These are phyloP conservation scores for Phytophthora rubi DNA, from an alignment of 352 stramenopile genomes.

Conservation along the genomic window DNA sequence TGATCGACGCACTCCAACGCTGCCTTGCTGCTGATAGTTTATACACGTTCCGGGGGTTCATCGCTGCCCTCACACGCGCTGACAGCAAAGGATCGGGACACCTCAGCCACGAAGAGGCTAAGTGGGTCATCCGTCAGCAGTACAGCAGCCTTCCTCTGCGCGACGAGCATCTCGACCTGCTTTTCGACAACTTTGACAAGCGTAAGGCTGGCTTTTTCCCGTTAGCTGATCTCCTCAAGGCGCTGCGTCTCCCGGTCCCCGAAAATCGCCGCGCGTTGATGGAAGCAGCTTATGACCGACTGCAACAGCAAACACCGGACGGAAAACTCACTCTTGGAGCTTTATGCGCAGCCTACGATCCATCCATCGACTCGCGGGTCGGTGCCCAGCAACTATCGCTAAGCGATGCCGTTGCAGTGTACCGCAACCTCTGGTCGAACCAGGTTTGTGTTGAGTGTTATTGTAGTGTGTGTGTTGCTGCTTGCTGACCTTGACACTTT, in stretches of 20 bases:
- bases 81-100: conserved; percentile 60
- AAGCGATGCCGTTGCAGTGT: conserved; percentile 47
- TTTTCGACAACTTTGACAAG: conserved; percentile 78
- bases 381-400: conserved; percentile 41
- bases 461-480: neutral
- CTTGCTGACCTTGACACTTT: neutral
- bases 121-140: conserved; percentile 63
- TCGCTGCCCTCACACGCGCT: conserved; percentile 47
- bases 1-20: conserved; percentile 58
- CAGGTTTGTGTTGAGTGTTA: conserved; percentile 18
- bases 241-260: conserved; percentile 48
- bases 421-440: conserved; percentile 52
- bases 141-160: conserved; percentile 57
- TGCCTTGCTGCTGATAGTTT: conserved; percentile 64
- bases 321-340: conserved; percentile 53
- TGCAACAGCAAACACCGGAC: conserved; percentile 37
- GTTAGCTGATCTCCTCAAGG: conserved; percentile 47
- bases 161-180: conserved; percentile 77
- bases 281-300: conserved; percentile 48
- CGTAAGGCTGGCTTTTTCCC: conserved; percentile 68
- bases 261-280: conserved; percentile 46
- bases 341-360: conserved; percentile 59
- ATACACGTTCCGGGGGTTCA: conserved; percentile 64
- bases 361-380: conserved; percentile 67
- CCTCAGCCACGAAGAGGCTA: conserved; percentile 70